Base-by-base conservation (phyloP, 305 asterid species). In the Rubia peregrina region DNA sequence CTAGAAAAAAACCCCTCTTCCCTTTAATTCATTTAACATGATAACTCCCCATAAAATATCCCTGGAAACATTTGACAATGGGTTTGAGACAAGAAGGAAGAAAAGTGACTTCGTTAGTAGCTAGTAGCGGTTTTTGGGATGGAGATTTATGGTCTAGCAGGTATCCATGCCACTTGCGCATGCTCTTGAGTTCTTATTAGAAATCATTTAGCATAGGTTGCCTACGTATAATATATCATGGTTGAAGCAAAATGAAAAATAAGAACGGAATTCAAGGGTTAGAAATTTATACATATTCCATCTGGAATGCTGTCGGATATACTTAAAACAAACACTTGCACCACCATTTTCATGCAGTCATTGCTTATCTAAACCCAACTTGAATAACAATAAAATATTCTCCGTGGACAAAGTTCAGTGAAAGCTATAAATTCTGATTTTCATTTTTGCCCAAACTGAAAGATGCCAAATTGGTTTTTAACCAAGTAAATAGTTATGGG, bases 221-320 rank as follows among this genome's bases (percentile, higher is more conserved):
- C 84, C 30, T 70, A 56, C 48, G 79, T 92, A 67, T 87, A 87
- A 8, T 92, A 89, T 17, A 88, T 84, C 9, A 75, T 90, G 6
- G 93, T 86, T 74, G 89, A 84, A 51, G 90, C 78, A 0, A 90
- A 90, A 77, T 94, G 85, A 74, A 80, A 81, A 0, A 89, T 21
- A 26, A 26, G 72, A 66, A 62, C 73, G 5, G 3, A 33, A 33
- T 33, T 33, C 5, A 33, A 33, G 38, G 38, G 30, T 2, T 0
- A 26, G 30, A 26, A 26, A 26, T 26, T 2, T 26, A 26, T 26
- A 2, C 30, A 26, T 26, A 26, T 26, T 1, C 30, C 30, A 26
- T 0, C 30, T 26, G 30, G 30, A 26, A 26, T 2, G 2, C 2
- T 2, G 30, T 26, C 30, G 30, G 30, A 26, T 26, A 26, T 26